Percentiles rank a stretch among this genome's conserved stretches.
These are phyloP conservation scores for Oryza australiensis DNA, from an alignment of 176 grass and related monocot genomes.

Conservation along the genomic window DNA sequence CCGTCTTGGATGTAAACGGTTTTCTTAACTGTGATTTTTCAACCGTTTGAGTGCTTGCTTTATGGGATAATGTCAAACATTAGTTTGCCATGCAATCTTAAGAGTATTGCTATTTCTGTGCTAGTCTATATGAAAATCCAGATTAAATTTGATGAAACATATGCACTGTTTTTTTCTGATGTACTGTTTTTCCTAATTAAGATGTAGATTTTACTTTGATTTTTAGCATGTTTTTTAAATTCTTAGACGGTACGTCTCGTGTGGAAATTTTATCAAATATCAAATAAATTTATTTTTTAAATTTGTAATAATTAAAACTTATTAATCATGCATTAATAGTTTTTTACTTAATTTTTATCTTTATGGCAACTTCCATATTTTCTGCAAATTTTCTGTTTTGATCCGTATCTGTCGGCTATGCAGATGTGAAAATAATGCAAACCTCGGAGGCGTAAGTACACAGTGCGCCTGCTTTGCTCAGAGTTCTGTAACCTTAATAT, in stretches of 20 bases:
- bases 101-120: background rate
- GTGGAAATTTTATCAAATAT: no score
- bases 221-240: no score
- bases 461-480: background rate
- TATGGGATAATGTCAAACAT: constrained; percentile 26
- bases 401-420: background rate
- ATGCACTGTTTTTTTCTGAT: no score
- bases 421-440: no score
- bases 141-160: background rate
- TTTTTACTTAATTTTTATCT: no score
- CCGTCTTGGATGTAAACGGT: constrained; percentile 15
- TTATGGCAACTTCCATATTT: background rate
- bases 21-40: constrained; percentile 18
- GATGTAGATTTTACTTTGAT: no score
- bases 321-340: no score
- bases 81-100: background rate
- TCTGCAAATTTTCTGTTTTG: background rate
- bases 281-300: no score
- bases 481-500: background rate
- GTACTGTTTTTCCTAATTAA: no score
- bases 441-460: background rate
- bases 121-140: background rate
- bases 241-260: no score
- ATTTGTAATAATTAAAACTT: no score
- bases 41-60: constrained; percentile 23